Conservation (phyloP, 148 eudicot species). For the Rhododendron mucronatum region DNA sequence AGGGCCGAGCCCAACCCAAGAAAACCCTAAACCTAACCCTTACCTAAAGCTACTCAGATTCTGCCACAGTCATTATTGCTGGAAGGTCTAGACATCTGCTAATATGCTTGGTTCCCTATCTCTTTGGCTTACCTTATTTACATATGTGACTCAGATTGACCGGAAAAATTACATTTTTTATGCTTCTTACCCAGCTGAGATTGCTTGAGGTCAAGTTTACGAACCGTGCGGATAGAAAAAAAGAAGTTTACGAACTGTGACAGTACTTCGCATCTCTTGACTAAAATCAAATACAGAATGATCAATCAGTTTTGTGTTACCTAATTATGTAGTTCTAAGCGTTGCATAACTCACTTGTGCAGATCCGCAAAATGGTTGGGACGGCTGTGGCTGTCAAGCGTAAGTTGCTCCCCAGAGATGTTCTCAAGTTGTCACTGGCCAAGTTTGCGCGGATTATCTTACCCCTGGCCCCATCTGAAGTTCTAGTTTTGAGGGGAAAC, state of each 20-base stretch:
- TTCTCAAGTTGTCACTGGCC: constrained; percentile 61
- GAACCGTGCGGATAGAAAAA: not conserved
- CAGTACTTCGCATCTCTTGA: not conserved
- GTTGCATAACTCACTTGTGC: constrained; percentile 14
- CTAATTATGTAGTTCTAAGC: not conserved
- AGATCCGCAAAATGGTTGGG: constrained; percentile 98
- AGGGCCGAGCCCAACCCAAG: too few relatives aligned
- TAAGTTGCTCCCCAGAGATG: constrained; percentile 67
- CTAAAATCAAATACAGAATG: not conserved
- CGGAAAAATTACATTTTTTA: not conserved
- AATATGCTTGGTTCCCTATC: not conserved
- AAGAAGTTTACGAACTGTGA: not conserved
- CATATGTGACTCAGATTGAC: not conserved
- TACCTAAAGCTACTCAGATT: too few relatives aligned
- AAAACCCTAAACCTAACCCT: too few relatives aligned
- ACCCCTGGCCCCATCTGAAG: constrained; percentile 94
- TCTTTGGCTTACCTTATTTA: not conserved
- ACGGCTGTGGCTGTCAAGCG: constrained; percentile 91
- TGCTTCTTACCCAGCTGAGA: not conserved
- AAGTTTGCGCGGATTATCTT: constrained; percentile 73
- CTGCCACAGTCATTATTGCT: not conserved
- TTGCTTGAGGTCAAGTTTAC: not conserved
- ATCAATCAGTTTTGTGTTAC: not conserved
- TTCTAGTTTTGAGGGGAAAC: constrained; percentile 68
- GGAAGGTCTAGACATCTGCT: not conserved